phyloP scores from a whole-genome alignment of 2,329 filamentous ascomycete species.

The Fusarium cicatricum region DNA sequence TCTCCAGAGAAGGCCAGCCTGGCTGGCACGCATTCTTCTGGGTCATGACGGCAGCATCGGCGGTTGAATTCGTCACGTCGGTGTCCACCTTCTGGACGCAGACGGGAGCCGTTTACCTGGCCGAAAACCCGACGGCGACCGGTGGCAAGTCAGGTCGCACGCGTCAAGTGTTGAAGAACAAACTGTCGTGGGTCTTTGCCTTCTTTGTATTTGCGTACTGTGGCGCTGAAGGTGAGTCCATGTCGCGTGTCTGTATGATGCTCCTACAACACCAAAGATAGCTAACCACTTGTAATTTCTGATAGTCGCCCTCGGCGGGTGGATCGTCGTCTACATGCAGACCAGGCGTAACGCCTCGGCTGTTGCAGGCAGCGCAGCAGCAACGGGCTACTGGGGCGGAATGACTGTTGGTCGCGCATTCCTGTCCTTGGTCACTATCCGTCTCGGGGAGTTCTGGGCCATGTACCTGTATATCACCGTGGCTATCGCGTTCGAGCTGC shows the following conservation, averaged over 20 bases:
- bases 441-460: background rate
- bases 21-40: slow-evolving; percentile 80
- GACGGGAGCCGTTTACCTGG: slow-evolving; percentile 1
- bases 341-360: slow-evolving; percentile 70
- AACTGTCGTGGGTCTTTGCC: slow-evolving; percentile 1
- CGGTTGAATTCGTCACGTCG: slow-evolving; percentile 75
- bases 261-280: background rate
- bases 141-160: background rate
- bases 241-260: slow-evolving; percentile 49
- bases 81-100: background rate
- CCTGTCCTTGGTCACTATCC: slow-evolving; percentile 45
- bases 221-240: slow-evolving; percentile 9
- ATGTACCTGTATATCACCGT: slow-evolving; percentile 65
- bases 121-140: background rate
- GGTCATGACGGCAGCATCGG: slow-evolving; percentile 46
- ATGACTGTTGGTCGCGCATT: slow-evolving; percentile 71
- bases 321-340: slow-evolving; percentile 88
- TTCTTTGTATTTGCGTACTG: slow-evolving; percentile 4
- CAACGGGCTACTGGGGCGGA: slow-evolving; percentile 83
- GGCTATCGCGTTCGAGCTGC: slow-evolving; percentile 70
- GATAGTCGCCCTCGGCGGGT: slow-evolving; percentile 75
- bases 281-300: background rate
- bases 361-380: slow-evolving; percentile 77
- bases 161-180: background rate
- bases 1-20: slow-evolving; percentile 60